Percentiles rank a stretch among this genome's conserved stretches.
These are phyloP conservation scores for Arthrobotrys megalospora DNA, from an alignment of 2,329 filamentous ascomycete species.

Conservation along the genomic window DNA sequence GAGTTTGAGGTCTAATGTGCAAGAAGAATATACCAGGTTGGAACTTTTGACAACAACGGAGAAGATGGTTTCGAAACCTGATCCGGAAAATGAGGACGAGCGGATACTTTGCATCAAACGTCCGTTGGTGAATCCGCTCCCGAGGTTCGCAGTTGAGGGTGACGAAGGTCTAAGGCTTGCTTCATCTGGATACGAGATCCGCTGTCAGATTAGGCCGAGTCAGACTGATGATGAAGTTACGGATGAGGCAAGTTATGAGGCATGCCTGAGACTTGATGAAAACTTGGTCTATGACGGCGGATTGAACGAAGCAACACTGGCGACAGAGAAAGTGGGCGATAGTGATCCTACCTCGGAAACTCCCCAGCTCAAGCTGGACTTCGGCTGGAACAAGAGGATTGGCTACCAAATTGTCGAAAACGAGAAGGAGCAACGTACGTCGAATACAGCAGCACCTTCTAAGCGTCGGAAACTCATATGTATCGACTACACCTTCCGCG, in stretches of 20 bases:
- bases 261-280: slow-evolving; percentile 1
- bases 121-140: slow-evolving; percentile 31
- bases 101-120: background rate
- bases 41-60: background rate
- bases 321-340: background rate
- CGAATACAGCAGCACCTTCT: background rate
- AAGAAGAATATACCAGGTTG: background rate
- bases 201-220: background rate
- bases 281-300: background rate
- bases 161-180: background rate
- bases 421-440: background rate
- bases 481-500: slow-evolving; percentile 24
- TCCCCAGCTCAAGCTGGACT: background rate
- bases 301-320: background rate
- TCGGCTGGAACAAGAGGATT: slow-evolving; percentile 12
- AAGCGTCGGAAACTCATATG: slow-evolving; percentile 31
- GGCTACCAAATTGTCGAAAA: background rate
- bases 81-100: background rate
- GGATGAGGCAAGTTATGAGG: background rate
- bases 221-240: background rate
- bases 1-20: background rate
- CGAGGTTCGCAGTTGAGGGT: slow-evolving; percentile 17
- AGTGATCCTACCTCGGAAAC: background rate
- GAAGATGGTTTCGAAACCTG: background rate
- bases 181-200: slow-evolving; percentile 2